phyloP scores from a whole-genome alignment of 768 basidiomycete genomes.

The Boletus sp. region DNA sequence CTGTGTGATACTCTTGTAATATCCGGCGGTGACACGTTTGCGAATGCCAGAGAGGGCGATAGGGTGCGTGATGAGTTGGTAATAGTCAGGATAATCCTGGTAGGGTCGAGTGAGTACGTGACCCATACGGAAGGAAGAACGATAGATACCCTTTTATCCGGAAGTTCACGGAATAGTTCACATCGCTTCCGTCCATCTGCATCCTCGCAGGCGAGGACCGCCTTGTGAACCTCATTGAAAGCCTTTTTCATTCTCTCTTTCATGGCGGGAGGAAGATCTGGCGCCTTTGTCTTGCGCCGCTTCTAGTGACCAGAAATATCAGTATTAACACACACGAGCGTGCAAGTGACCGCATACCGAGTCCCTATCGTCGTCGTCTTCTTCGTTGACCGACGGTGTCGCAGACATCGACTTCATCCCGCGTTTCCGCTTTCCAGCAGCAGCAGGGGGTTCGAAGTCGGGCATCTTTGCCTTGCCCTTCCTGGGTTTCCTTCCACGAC shows the following conservation, averaged over 20 bases:
- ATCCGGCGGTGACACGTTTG: conserved; percentile 62
- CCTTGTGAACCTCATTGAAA: conserved; percentile 72
- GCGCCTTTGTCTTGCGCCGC: conserved; percentile 74
- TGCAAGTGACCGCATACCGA: conserved; percentile 41
- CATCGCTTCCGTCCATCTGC: conserved; percentile 75
- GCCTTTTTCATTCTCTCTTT: conserved; percentile 83
- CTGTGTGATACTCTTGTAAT: conserved; percentile 71
- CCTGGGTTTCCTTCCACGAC: conserved; percentile 52
- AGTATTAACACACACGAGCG: neutral
- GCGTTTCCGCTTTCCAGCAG: conserved; percentile 72
- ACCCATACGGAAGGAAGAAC: neutral
- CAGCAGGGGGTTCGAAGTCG: conserved; percentile 46
- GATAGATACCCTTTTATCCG: conserved; percentile 63
- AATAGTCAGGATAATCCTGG: conserved; percentile 91
- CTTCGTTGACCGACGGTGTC: conserved; percentile 70
- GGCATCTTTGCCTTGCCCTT: conserved; percentile 60
- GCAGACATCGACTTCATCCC: conserved; percentile 69
- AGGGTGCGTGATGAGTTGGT: conserved; percentile 81
- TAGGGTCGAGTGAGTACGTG: conserved; percentile 10
- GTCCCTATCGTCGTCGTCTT: conserved; percentile 78
- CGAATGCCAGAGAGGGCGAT: conserved; percentile 87
- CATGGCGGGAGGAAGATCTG: conserved; percentile 55
- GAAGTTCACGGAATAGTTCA: conserved; percentile 86
- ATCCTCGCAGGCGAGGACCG: conserved; percentile 71
- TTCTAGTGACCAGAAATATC: conserved; percentile 48